These are phyloP conservation scores for Tylopilus rubrobrunneus DNA, from an alignment of 768 basidiomycete species.

Conservation along the genomic window DNA sequence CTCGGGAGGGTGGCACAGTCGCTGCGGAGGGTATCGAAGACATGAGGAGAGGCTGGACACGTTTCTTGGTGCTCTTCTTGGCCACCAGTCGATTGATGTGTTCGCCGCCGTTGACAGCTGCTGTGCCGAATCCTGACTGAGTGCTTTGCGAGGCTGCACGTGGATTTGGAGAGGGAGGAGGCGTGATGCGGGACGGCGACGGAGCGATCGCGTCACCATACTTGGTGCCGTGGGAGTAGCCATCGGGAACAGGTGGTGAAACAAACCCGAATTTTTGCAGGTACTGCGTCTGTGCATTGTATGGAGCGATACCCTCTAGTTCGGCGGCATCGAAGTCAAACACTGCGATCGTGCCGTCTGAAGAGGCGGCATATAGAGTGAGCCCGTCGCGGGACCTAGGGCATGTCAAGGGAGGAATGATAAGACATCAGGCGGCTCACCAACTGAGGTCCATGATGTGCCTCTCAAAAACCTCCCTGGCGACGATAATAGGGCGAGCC, in stretches of 20 bases:
- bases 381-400: constrained; percentile 88
- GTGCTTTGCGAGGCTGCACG: constrained; percentile 29
- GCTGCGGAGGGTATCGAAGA: constrained; percentile 37
- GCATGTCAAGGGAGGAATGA: constrained; percentile 5
- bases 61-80: constrained; percentile 68
- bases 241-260: constrained; percentile 62
- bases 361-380: constrained; percentile 90
- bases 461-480: constrained; percentile 90
- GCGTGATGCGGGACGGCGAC: constrained; percentile 35
- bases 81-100: constrained; percentile 71
- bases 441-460: constrained; percentile 96
- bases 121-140: constrained; percentile 40
- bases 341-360: constrained; percentile 90
- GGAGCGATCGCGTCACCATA: constrained; percentile 20
- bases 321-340: constrained; percentile 81
- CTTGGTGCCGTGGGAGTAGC: constrained; percentile 55
- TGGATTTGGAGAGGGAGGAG: constrained; percentile 46
- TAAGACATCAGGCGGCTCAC: constrained; percentile 41
- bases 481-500: constrained; percentile 86
- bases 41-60: constrained; percentile 47
- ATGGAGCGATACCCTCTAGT: constrained; percentile 75
- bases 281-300: constrained; percentile 72
- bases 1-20: constrained; percentile 13
- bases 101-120: constrained; percentile 45
- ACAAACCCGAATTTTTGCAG: constrained; percentile 77